Base-by-base conservation (phyloP, 176 grass and related monocot genomes). In the Cocos nucifera region DNA sequence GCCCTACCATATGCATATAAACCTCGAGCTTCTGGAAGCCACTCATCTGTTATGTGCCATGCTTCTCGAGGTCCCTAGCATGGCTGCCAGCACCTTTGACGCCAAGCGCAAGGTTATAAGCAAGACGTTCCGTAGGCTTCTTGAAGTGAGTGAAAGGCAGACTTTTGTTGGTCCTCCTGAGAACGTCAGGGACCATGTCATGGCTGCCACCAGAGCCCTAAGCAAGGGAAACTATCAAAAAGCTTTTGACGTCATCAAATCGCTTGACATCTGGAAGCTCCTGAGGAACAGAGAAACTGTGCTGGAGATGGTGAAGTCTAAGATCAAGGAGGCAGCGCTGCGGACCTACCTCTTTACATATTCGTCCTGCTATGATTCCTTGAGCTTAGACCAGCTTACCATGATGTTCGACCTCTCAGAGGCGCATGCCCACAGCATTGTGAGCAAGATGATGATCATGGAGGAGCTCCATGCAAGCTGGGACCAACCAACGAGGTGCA, bases 1-100 rank as follows among this genome's bases (percentile, higher is more conserved):
- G 91, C 91, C 91, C 22, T 96, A 96, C 68, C 91, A 90, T 74
- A 96, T 96, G 91, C 91, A 96, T 61, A 96, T 96, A 77, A 96
- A 96, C 68, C 78, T 96, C 56, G 91, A 96, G 65, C 86, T 96
- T 23, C 79, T 96, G 54, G 91, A 96, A 80, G 83, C 91, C 26
- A 90, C 83, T 48, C 91, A 96, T 23, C 74, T 96, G 72, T 80
- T 87, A 28, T 90, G 86, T 81, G 91, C 91, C 14, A 96, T 96
- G 91, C 78, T 96, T 50, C 90, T 96, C 51, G 91, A 96, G 72
- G 86, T 96, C 56, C 91, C 91, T 9, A 81, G 77, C 58, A 96
- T 96, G 83, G 86, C 91, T 52, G 70, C 91, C 58, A 78, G 64
- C 52, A 76, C 80, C 58, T 90, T 85, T 27, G 86, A 90, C 18